phyloP scores from a whole-genome alignment of 1,284 basidiomycete genomes.

The Retiboletus fuscus region DNA sequence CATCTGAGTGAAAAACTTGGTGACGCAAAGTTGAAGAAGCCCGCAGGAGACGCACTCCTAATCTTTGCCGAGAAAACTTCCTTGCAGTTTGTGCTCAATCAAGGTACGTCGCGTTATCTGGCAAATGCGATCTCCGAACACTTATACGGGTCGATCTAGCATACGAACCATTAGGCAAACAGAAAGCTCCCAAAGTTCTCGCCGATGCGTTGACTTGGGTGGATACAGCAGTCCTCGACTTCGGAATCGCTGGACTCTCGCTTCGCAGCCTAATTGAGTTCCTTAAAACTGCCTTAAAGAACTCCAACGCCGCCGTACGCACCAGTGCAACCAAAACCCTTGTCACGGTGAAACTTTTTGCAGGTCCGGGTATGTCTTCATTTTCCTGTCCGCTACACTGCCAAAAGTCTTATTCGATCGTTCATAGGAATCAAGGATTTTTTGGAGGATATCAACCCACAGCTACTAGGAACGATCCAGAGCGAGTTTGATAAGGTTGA shows the following conservation, averaged over 20 bases:
- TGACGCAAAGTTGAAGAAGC: slow-evolving; percentile 96
- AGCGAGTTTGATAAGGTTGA: slow-evolving; percentile 96
- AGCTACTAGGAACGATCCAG: slow-evolving; percentile 91
- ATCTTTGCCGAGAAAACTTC: slow-evolving; percentile 93
- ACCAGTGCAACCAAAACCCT: slow-evolving; percentile 95
- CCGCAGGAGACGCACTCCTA: slow-evolving; percentile 90
- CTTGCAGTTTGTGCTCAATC: slow-evolving; percentile 92
- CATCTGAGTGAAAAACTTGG: slow-evolving; percentile 95
- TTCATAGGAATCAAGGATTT: slow-evolving; percentile 87
- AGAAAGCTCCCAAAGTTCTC: slow-evolving; percentile 97
- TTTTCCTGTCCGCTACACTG: slow-evolving; percentile 4
- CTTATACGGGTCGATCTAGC: slow-evolving; percentile 59
- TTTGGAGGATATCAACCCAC: slow-evolving; percentile 94
- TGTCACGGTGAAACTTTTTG: slow-evolving; percentile 92
- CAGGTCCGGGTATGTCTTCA: slow-evolving; percentile 80
- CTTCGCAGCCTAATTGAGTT: slow-evolving; percentile 91
- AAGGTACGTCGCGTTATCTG: slow-evolving; percentile 67
- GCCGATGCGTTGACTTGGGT: slow-evolving; percentile 94
- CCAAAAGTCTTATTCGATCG: slow-evolving; percentile 12
- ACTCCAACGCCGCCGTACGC: slow-evolving; percentile 94
- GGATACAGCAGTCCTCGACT: slow-evolving; percentile 89
- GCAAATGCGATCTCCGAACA: slow-evolving; percentile 24
- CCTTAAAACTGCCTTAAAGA: slow-evolving; percentile 88
- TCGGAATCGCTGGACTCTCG: slow-evolving; percentile 90
- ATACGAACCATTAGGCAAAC: slow-evolving; percentile 91